Evolutionary conservation across 345 rosid species (phyloP), one percentile per base, ranked within the genome.

Genomic region (Kernera saxatilis): DNA sequence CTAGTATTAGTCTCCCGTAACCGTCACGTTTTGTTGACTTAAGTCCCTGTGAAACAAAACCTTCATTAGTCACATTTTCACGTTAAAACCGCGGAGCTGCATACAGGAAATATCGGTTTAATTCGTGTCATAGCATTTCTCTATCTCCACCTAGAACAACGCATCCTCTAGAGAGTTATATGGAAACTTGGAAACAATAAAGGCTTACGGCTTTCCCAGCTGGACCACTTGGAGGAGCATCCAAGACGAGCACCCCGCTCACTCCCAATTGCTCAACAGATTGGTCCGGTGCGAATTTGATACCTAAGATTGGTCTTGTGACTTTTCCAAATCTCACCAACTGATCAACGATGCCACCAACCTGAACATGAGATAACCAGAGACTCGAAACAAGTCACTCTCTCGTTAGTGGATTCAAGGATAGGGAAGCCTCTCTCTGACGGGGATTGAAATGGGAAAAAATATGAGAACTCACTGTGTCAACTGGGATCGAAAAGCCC

Each of bases 221-320:
- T 33, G 98, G 98, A 62, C 98, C 98, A 83, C 74, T 83, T 22
- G 78, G 67, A 10, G 98, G 97, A 76, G 98, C 98, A 58, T 93
- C 98, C 64, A 93, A 84, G 60, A 93, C 90, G 13, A 93, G 98
- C 67, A 93, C 98, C n/a, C 98, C 98, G 58, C 97, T 87, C 21
- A 93, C 93, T 67, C 97, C 98, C 64, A 93, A 73, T 64, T 93
- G 96, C 62, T 93, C 97, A 27, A 93, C 98, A 21, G 96, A 93
- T 73, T 93, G 98, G 83, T 91, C 98, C 0, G 96, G 98, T 39
- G 98, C 98, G 78, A 93, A 93, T 78, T 89, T 91, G 67, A 93
- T 93, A 39, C 98, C 98, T 72, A 93, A 78, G 62, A 93, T 84
- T 15, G 98, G 97, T 78, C 97, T 86, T 17, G 97, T 91, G 32